Evolutionary conservation across 805 yeast genomes (phyloP).

Genomic region (Candida patagonica): DNA sequence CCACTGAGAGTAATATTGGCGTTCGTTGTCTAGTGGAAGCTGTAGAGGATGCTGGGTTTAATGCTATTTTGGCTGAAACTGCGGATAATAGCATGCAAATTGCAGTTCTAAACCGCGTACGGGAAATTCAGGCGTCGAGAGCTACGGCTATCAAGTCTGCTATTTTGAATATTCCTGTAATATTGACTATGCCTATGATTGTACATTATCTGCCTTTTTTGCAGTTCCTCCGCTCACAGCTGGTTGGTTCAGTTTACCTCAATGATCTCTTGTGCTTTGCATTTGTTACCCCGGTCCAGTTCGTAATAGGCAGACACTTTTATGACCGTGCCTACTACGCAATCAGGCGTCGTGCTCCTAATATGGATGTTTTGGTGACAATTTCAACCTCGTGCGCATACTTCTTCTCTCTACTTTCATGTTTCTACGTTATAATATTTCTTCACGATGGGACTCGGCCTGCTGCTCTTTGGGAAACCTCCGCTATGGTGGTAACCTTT

Average conservation of each 20-base stretch:
- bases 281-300: constrained; percentile 52
- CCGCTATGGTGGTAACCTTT: constrained; percentile 74
- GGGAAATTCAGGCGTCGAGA: constrained; percentile 70
- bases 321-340: constrained; percentile 57
- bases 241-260: constrained; percentile 55
- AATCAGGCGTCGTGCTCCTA: constrained; percentile 57
- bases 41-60: constrained; percentile 45
- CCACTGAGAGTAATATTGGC: constrained; percentile 43
- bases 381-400: constrained; percentile 76
- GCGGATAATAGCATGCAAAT: constrained; percentile 62
- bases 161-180: constrained; percentile 53
- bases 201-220: constrained; percentile 23
- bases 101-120: constrained; percentile 52
- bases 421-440: constrained; percentile 32
- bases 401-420: constrained; percentile 58
- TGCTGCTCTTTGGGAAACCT: constrained; percentile 72
- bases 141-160: constrained; percentile 43
- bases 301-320: constrained; percentile 59
- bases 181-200: constrained; percentile 35
- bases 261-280: constrained; percentile 54
- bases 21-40: constrained; percentile 50
- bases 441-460: constrained; percentile 37
- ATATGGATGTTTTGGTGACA: constrained; percentile 88
- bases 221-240: constrained; percentile 27
- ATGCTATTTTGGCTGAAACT: constrained; percentile 37